Base-by-base conservation (phyloP, 352 stramenopile genomes). In the Phytophthora kernoviae region DNA sequence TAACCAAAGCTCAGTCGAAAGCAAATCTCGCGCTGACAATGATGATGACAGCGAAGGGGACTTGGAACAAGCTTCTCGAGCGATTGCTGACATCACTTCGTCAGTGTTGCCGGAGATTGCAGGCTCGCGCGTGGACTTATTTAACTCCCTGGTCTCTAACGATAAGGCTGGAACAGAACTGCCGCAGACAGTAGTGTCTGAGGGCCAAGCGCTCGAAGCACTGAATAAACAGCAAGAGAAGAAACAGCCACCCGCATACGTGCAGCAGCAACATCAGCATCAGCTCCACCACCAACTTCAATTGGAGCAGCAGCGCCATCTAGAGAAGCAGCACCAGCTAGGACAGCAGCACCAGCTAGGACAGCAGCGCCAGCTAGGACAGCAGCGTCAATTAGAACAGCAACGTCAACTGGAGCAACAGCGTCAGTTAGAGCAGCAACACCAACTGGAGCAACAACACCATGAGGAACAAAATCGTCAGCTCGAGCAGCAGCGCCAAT, bases 51-150 rank as follows among this genome's bases (percentile, higher is more conserved):
- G 63, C 22, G 68, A 77, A 53, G 58, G 41, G n/a, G 63, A 73
- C 58, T 8, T 77, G 20, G 68, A 73, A 14, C 50, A 65, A 59
- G 63, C 68, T 12, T 77, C 68, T 44, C 68, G 58, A 24, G 68
- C 68, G 14, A 77, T 77, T 56, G 68, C 68, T 46, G 68, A 77
- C 34, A 77, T 77, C 30, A 69, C 65, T 9, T 77, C 68, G 27
- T 75, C 67, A 5, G 67, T 69, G 14, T 21, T 75, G 32, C 62
- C 67, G 7, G 68, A 73, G 20, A 48, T 77, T 44, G 63, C 41
- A 37, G 63, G 58, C 21, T 42, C 68, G 5, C 51, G 61, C 10
- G 37, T 58, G 17, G 54, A 65, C 20, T 39, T 73, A 32, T 49
- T 70, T 5, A 60, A 54, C 22, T 67, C 68, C 1, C 49, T 58